Evolutionary conservation across 176 grass and related monocot genomes (phyloP).

Genomic region (Poa annua): DNA sequence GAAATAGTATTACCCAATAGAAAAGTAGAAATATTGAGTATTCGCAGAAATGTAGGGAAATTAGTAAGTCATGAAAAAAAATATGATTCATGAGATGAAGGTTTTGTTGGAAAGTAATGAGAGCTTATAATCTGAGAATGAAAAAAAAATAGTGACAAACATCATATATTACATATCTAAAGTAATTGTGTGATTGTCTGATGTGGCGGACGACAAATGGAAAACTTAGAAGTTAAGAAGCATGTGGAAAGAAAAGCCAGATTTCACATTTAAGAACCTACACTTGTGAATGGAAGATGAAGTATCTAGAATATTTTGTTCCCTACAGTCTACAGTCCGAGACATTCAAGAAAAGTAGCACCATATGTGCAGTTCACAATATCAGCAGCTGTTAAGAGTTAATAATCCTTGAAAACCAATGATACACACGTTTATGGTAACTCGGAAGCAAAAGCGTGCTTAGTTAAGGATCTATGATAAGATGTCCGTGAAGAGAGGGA

Average conservation of each 20-base stretch:
- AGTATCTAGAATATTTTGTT: not conserved
- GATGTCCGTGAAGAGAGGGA: not conserved
- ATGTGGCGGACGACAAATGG: not conserved
- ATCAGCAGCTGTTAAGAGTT: slow-evolving; percentile 6
- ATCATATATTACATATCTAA: not conserved
- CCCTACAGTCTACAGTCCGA: not conserved
- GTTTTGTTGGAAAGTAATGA: not conserved
- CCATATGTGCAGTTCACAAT: slow-evolving; percentile 17
- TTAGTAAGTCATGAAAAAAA: not conserved
- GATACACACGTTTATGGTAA: not conserved
- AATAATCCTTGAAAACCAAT: not conserved
- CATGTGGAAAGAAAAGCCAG: not conserved
- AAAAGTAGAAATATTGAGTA: not conserved
- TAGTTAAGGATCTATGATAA: slow-evolving; percentile 14
- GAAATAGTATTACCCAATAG: not conserved
- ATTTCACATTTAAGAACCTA: not conserved
- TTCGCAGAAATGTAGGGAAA: not conserved
- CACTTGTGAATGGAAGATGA: not conserved
- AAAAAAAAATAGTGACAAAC: not conserved
- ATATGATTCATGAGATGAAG: not conserved
- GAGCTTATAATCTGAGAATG: not conserved
- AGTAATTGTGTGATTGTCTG: not conserved
- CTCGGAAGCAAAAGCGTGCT: not conserved
- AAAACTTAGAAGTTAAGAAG: not conserved
- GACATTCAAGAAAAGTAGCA: not conserved